Base-by-base conservation (phyloP, 768 basidiomycete species). In the Heimioporus sp. region DNA sequence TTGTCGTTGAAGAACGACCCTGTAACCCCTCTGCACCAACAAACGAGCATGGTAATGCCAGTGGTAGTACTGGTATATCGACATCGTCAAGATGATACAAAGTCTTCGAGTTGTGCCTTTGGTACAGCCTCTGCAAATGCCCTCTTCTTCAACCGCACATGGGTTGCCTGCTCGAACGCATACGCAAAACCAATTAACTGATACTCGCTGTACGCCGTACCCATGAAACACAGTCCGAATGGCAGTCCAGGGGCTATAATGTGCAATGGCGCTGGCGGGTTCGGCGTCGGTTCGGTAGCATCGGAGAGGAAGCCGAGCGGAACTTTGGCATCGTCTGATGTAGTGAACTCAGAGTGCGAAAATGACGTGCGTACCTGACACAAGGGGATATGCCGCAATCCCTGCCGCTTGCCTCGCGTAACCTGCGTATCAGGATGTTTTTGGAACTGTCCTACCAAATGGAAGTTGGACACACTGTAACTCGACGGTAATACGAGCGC, bases 161-260 rank as follows among this genome's bases (percentile, higher is more conserved):
- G 72, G 5, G 84, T 87, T 48, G 76, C 74, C 60, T 86, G 84
- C 64, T 79, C 78, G 48, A 72, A 79, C 19, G 78, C 77, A 57
- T 73, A 78, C 19, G 76, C 76, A 44, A 67, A 70, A 16, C 66
- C 57, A 16, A 78, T 65, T 11, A 80, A 65, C 28, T 69, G 60
- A 48, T 67, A 73, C 54, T 80, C 76, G 66, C 69, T 73, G 58
- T 69, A 78, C 10, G 73, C 75, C 24, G 74, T 74, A 21, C 78
- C 76, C 39, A 76, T 56, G 59, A 79, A 77, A 44, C 71, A 64
- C 32, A 79, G 42, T 5, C 76, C 77, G 19, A 75, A 72, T 3
- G 76, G 74, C 56, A 74, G 43, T 38, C 75, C 73, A 1, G 81
- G 72, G 5, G 62, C 65, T 39, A 53, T 54, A 12, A 24, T 32